These are phyloP conservation scores for Sarcodon sp. DNA, from an alignment of 768 basidiomycete genomes.

Conservation along the genomic window DNA sequence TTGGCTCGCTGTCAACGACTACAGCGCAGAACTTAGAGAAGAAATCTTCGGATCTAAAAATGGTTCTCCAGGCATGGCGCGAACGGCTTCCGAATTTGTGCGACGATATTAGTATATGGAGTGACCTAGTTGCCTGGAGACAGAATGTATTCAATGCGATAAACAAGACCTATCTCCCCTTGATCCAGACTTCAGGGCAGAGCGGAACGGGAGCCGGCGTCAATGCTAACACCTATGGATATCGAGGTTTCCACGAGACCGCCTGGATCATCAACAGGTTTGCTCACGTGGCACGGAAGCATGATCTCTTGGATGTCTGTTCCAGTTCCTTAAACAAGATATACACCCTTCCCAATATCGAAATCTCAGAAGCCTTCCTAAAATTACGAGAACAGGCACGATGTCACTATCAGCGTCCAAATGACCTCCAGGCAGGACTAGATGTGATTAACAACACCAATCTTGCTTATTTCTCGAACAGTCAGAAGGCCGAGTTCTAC, in stretches of 20 bases:
- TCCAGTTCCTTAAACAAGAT: conserved; percentile 92
- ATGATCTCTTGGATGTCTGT: conserved; percentile 92
- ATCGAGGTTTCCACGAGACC: conserved; percentile 95
- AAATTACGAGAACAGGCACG: conserved; percentile 98
- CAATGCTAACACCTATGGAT: conserved; percentile 75
- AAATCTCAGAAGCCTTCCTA: conserved; percentile 98
- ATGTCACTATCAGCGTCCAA: conserved; percentile 93
- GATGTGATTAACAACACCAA: conserved; percentile 99
- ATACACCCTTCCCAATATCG: conserved; percentile 97
- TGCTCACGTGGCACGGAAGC: conserved; percentile 95
- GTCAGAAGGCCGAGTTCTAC: conserved; percentile 97
- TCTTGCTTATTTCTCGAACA: conserved; percentile 88
- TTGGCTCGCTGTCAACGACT: conserved; percentile 79
- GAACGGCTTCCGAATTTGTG: conserved; percentile 91
- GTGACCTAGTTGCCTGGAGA: conserved; percentile 97
- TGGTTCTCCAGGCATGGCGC: conserved; percentile 93
- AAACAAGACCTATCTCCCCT: conserved; percentile 90
- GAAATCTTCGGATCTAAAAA: conserved; percentile 90
- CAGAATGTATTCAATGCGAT: conserved; percentile 98
- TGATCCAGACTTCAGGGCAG: conserved; percentile 47
- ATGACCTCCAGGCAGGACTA: conserved; percentile 85
- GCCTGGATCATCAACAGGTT: conserved; percentile 99
- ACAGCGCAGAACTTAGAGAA: conserved; percentile 85
- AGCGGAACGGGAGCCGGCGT: conserved; percentile 34
- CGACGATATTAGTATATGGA: conserved; percentile 98